Percentiles rank a stretch among this genome's conserved stretches.
phyloP scores from a whole-genome alignment of 192 early-diverging fungal genomes.

The Dispira parvispora region DNA sequence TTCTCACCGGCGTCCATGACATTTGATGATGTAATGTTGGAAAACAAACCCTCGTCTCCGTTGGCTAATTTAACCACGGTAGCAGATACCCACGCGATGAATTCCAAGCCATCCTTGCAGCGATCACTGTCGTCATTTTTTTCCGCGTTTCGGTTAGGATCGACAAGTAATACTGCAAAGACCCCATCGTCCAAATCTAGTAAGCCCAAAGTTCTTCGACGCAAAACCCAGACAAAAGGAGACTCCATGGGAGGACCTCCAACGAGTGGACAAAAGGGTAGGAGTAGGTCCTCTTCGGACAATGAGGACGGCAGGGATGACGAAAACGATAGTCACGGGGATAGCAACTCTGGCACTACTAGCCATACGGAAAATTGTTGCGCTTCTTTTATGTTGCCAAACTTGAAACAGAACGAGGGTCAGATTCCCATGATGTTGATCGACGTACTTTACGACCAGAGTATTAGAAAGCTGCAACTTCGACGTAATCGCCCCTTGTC shows the following conservation, averaged over 20 bases:
- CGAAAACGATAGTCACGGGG: not conserved
- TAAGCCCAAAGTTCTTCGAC: not conserved
- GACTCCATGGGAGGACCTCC: no score
- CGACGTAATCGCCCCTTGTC: not conserved
- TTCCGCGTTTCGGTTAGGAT: not conserved
- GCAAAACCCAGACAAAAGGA: not conserved
- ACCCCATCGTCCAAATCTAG: not conserved
- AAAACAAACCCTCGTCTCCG: not conserved
- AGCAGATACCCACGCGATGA: no score
- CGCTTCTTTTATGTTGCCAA: not conserved
- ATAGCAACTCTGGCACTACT: no score
- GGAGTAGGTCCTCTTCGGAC: not conserved
- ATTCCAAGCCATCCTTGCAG: not conserved
- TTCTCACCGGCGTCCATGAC: not conserved
- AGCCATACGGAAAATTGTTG: no score
- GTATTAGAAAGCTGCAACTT: not conserved
- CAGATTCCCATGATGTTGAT: not conserved
- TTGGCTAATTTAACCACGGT: not conserved
- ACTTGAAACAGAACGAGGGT: not conserved
- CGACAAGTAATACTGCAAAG: not conserved
- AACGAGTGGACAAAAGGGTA: no score
- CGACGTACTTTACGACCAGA: slow-evolving; percentile 8
- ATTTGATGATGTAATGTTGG: not conserved
- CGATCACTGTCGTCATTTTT: not conserved
- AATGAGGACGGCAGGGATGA: not conserved